These are phyloP conservation scores for Hortiboletus flavorubellus DNA, from an alignment of 768 basidiomycete genomes.

Conservation along the genomic window DNA sequence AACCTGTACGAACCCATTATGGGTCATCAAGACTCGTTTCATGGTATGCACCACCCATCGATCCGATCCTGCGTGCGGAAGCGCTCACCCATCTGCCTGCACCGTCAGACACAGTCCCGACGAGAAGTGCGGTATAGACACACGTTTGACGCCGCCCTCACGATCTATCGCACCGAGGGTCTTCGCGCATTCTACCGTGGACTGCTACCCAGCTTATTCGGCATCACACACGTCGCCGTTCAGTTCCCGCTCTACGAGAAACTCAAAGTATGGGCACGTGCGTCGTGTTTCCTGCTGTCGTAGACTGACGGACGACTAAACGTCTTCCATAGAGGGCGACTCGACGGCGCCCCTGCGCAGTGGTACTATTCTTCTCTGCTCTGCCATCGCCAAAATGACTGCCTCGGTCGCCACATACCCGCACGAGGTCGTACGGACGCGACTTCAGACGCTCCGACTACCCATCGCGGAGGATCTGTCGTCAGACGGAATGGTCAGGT, in stretches of 20 bases:
- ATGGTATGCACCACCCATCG: constrained; percentile 61
- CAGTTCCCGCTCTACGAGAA: constrained; percentile 97
- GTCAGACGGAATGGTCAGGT: constrained; percentile 59
- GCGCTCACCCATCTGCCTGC: constrained; percentile 6
- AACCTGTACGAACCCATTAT: constrained; percentile 90
- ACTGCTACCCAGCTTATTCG: constrained; percentile 86
- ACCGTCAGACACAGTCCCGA: constrained; percentile 72
- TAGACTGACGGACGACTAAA: not conserved
- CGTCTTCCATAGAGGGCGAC: constrained; percentile 24
- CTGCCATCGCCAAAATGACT: constrained; percentile 92
- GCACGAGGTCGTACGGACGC: constrained; percentile 98
- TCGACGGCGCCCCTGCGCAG: constrained; percentile 28
- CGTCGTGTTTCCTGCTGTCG: constrained; percentile 34
- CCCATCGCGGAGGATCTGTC: constrained; percentile 58
- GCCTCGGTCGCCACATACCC: constrained; percentile 96
- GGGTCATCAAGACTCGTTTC: constrained; percentile 99
- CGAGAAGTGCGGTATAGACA: constrained; percentile 80
- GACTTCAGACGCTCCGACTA: constrained; percentile 81
- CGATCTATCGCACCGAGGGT: constrained; percentile 91
- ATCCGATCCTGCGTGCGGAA: not conserved
- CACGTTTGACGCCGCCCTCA: constrained; percentile 83
- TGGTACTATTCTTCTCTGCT: constrained; percentile 78
- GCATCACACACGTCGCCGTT: constrained; percentile 92
- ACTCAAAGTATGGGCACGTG: constrained; percentile 83
- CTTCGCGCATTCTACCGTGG: constrained; percentile 90